Base-by-base conservation (phyloP, 2,329 filamentous ascomycete species). In the Xylariaceae sp. region DNA sequence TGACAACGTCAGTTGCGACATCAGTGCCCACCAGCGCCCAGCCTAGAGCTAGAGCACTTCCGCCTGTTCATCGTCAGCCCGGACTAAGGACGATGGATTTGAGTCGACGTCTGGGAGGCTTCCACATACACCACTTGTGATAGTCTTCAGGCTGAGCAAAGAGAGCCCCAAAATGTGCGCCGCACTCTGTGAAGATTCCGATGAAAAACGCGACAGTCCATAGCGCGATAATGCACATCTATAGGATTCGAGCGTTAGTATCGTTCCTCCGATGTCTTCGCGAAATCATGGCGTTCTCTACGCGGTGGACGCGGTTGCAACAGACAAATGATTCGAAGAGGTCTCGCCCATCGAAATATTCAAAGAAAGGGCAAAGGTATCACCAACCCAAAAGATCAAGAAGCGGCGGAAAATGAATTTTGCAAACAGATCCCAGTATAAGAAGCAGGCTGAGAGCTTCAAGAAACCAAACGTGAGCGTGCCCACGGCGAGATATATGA, bases 351-450 rank as follows among this genome's bases (percentile, higher is more conserved):
- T 7, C 22, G 22, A 27, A 7, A 4, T 27, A 27, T 27, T 27
- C 4, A 27, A 27, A 27, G 22, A 27, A 27, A n/a, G n/a, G n/a
- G 22, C 7, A 27, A 27, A 27, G 22, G 22, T 27, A 27, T 27
- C 22, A 27, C 22, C 36, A 38, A 48, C 50, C 48, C 51, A 53
- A 7, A 51, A 7, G 9, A 51, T 45, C 11, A 53, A 39, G 17
- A 53, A 48, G 22, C 47, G 51, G 2, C 51, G 39, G 11, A 51
- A 41, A 12, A 27, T 17, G 27, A 45, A 40, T 22, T 47, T 32
- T 2, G 47, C 44, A 22, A 53, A 53, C 3, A 53, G 12, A 10
- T 53, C 35, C 47, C 47, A 51, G 44, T 53, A 53, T 17, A 53
- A 38, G 14, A 50, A 51, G 22, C 27, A 47, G n/a, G 39, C 38